A percentile compares a stretch with the other conserved stretches of the same genome.
Conservation (phyloP, 768 basidiomycete species). For the Amanita muscaria region DNA sequence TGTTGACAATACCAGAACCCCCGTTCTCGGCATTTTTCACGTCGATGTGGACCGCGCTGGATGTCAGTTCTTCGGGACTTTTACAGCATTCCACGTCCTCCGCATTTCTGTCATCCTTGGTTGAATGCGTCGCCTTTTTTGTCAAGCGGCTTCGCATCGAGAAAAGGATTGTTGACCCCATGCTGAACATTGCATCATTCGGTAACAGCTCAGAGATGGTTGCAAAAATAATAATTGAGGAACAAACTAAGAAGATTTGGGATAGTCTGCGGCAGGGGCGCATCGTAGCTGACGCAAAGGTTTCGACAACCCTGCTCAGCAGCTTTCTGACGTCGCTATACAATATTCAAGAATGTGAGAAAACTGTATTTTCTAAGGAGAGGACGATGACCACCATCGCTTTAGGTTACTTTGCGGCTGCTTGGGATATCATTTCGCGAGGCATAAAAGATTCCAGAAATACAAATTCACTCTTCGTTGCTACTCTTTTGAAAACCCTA, state of each 20-base stretch:
- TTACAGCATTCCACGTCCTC: slow-evolving; percentile 45
- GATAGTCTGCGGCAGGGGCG: slow-evolving; percentile 32
- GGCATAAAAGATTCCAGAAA: slow-evolving; percentile 19
- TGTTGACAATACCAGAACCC: slow-evolving; percentile 9
- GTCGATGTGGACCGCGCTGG: slow-evolving; percentile 78
- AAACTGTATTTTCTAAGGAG: not conserved
- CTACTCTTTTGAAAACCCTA: slow-evolving; percentile 39
- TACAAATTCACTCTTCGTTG: slow-evolving; percentile 26
- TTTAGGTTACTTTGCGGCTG: slow-evolving; percentile 31
- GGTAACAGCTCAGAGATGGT: slow-evolving; percentile 4
- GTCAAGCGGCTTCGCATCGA: slow-evolving; percentile 25
- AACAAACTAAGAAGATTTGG: slow-evolving; percentile 42
- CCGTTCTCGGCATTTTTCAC: slow-evolving; percentile 48
- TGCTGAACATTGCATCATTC: not conserved
- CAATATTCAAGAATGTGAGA: slow-evolving; percentile 20
- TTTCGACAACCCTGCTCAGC: slow-evolving; percentile 35
- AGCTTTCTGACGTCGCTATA: slow-evolving; percentile 30
- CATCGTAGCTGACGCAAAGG: slow-evolving; percentile 38
- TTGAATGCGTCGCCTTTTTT: slow-evolving; percentile 65
- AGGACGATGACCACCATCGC: not conserved
- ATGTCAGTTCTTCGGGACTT: slow-evolving; percentile 53
- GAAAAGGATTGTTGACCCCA: not conserved
- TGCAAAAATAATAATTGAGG: slow-evolving; percentile 27
- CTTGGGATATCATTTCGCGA: slow-evolving; percentile 35
- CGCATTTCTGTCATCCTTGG: slow-evolving; percentile 58